Evolutionary conservation across 208 protist species (phyloP).

Genomic region (Endotrypanum monterogeii): DNA sequence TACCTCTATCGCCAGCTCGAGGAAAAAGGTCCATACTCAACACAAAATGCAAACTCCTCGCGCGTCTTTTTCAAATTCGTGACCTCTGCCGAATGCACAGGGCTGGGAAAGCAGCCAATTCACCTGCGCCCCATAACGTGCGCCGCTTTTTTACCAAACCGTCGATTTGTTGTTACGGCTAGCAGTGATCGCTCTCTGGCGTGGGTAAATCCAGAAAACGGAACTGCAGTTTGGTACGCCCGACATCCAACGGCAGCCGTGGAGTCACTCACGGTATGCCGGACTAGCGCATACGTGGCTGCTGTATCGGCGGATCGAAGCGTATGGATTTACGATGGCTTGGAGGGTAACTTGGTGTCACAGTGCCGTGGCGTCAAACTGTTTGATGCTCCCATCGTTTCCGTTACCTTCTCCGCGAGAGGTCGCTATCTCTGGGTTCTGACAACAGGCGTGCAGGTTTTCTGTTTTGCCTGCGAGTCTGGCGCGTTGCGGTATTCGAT

Average conservation of each 20-base stretch:
- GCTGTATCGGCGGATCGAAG: conserved; percentile 67
- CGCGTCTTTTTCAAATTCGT: conserved; percentile 15
- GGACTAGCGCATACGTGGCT: conserved; percentile 72
- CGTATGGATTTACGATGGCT: conserved; percentile 72
- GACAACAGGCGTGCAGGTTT: conserved; percentile 60
- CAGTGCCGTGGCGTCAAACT: conserved; percentile 40
- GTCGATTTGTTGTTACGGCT: conserved; percentile 49
- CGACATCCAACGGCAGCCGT: conserved; percentile 38
- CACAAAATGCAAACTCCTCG: background rate
- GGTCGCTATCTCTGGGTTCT: conserved; percentile 76
- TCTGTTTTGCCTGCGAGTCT: conserved; percentile 76
- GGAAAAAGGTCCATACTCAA: background rate
- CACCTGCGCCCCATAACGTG: conserved; percentile 55
- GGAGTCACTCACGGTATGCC: conserved; percentile 23
- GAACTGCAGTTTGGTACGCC: conserved; percentile 36
- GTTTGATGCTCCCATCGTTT: conserved; percentile 59
- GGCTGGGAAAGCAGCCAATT: conserved; percentile 12
- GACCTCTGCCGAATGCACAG: background rate
- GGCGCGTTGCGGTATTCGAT: conserved; percentile 46
- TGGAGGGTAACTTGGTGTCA: conserved; percentile 63
- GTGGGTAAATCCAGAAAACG: conserved; percentile 43
- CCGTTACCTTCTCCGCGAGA: conserved; percentile 59
- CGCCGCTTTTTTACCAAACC: conserved; percentile 41
- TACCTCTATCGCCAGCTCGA: conserved; percentile 28
- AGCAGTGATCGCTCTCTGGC: conserved; percentile 64